Evolutionary conservation across 2,329 filamentous ascomycete species (phyloP).

Genomic region (Rasamsonia emersonii): DNA sequence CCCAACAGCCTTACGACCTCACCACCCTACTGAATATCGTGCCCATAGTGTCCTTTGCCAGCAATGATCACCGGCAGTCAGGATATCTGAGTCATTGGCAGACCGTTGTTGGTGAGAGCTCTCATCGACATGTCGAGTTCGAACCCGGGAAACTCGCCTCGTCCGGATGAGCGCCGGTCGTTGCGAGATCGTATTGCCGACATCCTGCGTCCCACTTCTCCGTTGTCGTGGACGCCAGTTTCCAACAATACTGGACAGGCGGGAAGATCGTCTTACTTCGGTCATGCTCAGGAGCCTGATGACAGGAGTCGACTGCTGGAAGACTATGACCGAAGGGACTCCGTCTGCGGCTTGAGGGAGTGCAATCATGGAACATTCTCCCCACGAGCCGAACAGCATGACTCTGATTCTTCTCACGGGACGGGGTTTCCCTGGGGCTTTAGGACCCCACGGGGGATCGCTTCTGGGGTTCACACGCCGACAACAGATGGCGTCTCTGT

Average conservation of each 20-base stretch:
- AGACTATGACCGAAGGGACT: slow-evolving; percentile 28
- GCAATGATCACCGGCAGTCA: background rate
- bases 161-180: slow-evolving; percentile 17
- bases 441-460: slow-evolving; percentile 11
- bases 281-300: slow-evolving; percentile 16
- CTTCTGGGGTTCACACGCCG: slow-evolving; percentile 17
- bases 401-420: slow-evolving; percentile 21
- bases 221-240: slow-evolving; percentile 9
- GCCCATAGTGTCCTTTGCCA: no score
- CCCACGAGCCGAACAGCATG: slow-evolving; percentile 50
- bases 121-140: slow-evolving; percentile 23
- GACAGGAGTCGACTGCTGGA: slow-evolving; percentile 30
- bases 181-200: slow-evolving; percentile 23
- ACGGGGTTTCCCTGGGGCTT: slow-evolving; percentile 15
- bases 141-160: slow-evolving; percentile 11
- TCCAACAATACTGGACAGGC: slow-evolving; percentile 6
- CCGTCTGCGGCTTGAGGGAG: slow-evolving; percentile 31
- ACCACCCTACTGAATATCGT: no score
- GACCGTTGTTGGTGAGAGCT: slow-evolving; percentile 4
- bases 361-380: slow-evolving; percentile 74
- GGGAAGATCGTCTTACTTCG: slow-evolving; percentile 7
- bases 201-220: slow-evolving; percentile 18
- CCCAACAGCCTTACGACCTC: no score
- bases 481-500: slow-evolving; percentile 60
- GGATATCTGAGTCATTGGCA: slow-evolving; percentile 7